Evolutionary conservation across 768 basidiomycete genomes (phyloP).

Genomic region (Lactarius quietus): DNA sequence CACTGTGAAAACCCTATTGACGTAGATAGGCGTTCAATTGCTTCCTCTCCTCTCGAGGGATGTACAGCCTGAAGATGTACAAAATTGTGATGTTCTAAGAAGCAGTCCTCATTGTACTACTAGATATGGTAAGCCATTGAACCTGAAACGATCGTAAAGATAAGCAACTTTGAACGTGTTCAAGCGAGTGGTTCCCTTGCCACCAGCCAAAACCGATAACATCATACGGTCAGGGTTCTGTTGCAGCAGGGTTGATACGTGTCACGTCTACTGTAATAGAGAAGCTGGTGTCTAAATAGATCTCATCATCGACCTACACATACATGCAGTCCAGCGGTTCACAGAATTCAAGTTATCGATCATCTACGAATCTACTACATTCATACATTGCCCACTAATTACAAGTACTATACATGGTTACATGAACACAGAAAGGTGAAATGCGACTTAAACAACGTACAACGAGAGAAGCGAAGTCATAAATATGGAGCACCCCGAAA

Average conservation of each 20-base stretch:
- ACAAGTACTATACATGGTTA: constrained; percentile 1
- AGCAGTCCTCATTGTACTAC: neutral
- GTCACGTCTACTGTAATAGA: too few relatives aligned
- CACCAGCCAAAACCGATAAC: too few relatives aligned
- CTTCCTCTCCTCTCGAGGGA: too few relatives aligned
- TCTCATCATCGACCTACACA: neutral
- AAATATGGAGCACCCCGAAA: constrained; percentile 12
- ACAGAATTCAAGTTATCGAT: neutral
- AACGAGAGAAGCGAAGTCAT: neutral
- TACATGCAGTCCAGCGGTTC: neutral
- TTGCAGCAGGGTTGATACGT: neutral
- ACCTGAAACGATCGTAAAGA: neutral
- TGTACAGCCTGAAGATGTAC: neutral
- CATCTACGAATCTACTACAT: neutral
- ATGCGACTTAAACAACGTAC: neutral
- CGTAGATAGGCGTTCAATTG: neutral
- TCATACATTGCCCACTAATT: neutral
- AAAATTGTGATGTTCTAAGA: neutral
- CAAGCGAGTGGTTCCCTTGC: neutral
- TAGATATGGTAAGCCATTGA: neutral
- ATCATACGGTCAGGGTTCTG: neutral
- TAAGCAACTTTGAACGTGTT: neutral
- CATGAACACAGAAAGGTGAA: neutral
- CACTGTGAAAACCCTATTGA: too few relatives aligned
- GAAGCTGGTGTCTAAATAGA: too few relatives aligned